Percentiles rank a stretch among this genome's conserved stretches.
These are phyloP conservation scores for Eucalyptus grandis DNA, from an alignment of 345 rosid species.

Conservation along the genomic window DNA sequence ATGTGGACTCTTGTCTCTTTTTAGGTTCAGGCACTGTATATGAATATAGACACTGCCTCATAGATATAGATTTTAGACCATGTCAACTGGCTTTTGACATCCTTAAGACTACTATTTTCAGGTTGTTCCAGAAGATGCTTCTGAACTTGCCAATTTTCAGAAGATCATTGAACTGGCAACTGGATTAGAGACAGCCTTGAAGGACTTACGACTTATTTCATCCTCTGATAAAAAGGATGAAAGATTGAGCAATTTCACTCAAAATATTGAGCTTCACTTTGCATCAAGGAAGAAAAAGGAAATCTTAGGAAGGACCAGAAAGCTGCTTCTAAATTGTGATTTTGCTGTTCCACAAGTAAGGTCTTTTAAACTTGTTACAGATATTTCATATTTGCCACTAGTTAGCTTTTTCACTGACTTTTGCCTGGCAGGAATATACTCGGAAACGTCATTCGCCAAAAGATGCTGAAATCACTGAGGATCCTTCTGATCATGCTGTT, in stretches of 20 bases:
- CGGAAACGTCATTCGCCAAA: slow-evolving; percentile 11
- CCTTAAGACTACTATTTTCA: slow-evolving; percentile 12
- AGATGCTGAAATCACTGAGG: slow-evolving; percentile 9
- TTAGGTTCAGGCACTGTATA: background rate
- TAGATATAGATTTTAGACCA: background rate
- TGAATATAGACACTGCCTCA: background rate
- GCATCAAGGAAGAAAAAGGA: slow-evolving; percentile 76
- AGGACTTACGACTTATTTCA: slow-evolving; percentile 60
- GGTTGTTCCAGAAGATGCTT: slow-evolving; percentile 96
- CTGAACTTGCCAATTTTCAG: slow-evolving; percentile 80
- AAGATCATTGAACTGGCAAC: slow-evolving; percentile 52
- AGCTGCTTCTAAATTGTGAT: slow-evolving; percentile 64
- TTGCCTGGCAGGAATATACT: slow-evolving; percentile 39
- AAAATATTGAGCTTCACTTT: slow-evolving; percentile 96
- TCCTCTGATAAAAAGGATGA: slow-evolving; percentile 47
- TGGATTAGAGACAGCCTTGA: slow-evolving; percentile 63
- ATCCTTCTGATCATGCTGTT: slow-evolving; percentile 41
- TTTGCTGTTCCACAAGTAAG: slow-evolving; percentile 70
- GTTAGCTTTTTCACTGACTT: background rate
- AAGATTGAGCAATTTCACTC: slow-evolving; percentile 72
- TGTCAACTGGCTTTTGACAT: background rate
- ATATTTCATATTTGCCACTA: background rate
- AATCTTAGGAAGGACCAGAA: slow-evolving; percentile 83
- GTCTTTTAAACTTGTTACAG: background rate
- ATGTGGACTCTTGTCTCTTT: background rate